Conservation (phyloP, 2,329 filamentous ascomycete species). For the Chaetomium sp. region DNA sequence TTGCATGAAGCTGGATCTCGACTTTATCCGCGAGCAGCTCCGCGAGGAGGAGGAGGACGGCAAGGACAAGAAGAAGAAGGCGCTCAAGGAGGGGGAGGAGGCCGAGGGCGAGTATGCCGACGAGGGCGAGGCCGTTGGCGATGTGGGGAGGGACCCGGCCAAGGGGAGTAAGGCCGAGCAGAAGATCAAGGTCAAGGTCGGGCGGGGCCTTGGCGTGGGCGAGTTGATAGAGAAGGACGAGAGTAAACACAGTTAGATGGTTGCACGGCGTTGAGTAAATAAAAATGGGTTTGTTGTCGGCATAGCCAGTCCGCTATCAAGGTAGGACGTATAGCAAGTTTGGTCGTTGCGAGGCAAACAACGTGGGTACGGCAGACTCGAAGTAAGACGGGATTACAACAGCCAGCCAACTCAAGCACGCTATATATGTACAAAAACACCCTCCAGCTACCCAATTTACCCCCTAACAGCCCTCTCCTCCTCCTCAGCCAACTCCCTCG, state of each 20-base stretch:
- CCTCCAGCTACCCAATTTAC: not conserved
- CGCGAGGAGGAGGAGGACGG: constrained; percentile 47
- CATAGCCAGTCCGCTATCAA: not conserved
- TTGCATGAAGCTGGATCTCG: constrained; percentile 87
- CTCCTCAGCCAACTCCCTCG: constrained; percentile 45
- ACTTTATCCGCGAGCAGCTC: constrained; percentile 56
- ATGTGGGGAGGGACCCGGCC: constrained; percentile 56
- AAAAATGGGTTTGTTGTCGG: not conserved
- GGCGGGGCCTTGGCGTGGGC: constrained; percentile 75
- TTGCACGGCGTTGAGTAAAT: not conserved
- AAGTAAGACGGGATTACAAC: not conserved
- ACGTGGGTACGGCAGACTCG: not conserved
- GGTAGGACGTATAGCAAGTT: not conserved
- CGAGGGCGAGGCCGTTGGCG: constrained; percentile 62
- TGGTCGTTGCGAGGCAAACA: too few relatives aligned
- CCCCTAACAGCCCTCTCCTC: constrained; percentile 28
- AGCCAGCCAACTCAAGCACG: not conserved
- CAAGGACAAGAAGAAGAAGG: constrained; percentile 33
- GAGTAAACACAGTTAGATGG: constrained; percentile 44
- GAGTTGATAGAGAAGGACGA: constrained; percentile 74
- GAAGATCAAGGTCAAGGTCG: constrained; percentile 85
- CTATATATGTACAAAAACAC: not conserved
- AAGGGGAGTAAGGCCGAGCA: constrained; percentile 42
- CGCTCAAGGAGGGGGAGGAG: not conserved
- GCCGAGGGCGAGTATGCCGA: constrained; percentile 37